A percentile compares a stretch with the other conserved stretches of the same genome.
phyloP scores from a whole-genome alignment of 2,329 filamentous ascomycete species.

The Iodosphaeria phyllophila region DNA sequence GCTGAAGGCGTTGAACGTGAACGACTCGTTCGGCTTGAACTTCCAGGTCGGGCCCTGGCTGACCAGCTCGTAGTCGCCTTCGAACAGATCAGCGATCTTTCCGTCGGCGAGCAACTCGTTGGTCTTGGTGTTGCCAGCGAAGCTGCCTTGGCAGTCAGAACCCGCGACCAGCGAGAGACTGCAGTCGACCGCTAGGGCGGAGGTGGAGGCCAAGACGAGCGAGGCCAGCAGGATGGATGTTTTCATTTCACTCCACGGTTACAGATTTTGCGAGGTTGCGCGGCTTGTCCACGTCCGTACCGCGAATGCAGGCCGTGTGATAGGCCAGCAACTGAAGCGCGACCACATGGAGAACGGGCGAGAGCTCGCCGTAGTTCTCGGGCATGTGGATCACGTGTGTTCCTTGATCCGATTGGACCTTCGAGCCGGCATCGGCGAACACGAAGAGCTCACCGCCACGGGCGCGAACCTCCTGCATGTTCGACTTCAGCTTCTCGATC shows the following conservation, averaged over 20 bases:
- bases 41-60: too few species aligned
- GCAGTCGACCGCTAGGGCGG: too few species aligned
- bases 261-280: slow-evolving; percentile 98
- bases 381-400: slow-evolving; percentile 97
- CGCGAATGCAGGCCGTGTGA: slow-evolving; percentile 92
- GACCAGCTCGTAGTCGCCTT: too few species aligned
- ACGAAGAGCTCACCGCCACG: slow-evolving; percentile 92
- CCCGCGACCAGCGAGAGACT: too few species aligned
- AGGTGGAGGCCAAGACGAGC: too few species aligned
- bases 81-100: too few species aligned
- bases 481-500: slow-evolving; percentile 93
- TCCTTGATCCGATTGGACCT: slow-evolving; percentile 56
- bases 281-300: slow-evolving; percentile 94
- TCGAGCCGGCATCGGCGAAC: slow-evolving; percentile 81
- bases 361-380: slow-evolving; percentile 81
- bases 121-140: too few species aligned
- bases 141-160: too few species aligned
- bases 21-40: too few species aligned
- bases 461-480: slow-evolving; percentile 96
- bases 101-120: too few species aligned
- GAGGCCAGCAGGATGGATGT: too few species aligned
- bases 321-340: slow-evolving; percentile 96
- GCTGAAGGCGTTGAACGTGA: too few species aligned
- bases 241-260: slow-evolving; percentile 87
- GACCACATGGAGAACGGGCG: slow-evolving; percentile 93